Base-by-base conservation (phyloP, 176 grass and related monocot genomes). In the Avena insularis region DNA sequence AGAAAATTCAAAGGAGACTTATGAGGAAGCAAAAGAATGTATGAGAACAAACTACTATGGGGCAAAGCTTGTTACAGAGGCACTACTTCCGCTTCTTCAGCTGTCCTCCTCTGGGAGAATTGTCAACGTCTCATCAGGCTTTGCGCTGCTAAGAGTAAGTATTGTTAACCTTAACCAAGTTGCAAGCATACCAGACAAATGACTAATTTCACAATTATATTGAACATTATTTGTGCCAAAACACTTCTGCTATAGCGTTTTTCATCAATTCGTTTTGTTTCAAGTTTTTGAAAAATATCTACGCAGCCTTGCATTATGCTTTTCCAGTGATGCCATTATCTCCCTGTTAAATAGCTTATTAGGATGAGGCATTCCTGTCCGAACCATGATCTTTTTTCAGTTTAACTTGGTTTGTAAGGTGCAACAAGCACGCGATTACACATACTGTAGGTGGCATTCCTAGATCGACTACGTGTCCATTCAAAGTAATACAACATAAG, bases 51-150 rank as follows among this genome's bases (percentile, higher is more conserved):
- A 95, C 54, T 95, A 90, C 69, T 86, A 90, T 29, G 93, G 93
- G 17, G 70, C 56, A 20, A 95, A 95, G 70, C 31, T 77, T 60
- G 85, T 92, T 50, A 92, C 90, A 0, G 85, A 86, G 57, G 93
- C 90, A 56, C 60, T 95, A n/a, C 82, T 95, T 88, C 93, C 88
- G 74, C 85, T 92, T 92, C 90, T 92, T 81, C 69, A 56, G 81
- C 29, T 87, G 66, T 95, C 93, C 25, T 51, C 63, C 29, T 86
- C 74, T 12, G 86, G 88, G 36, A 86, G 83, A 78, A 82, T 95
- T 71, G 86, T 92, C 6, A 95, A 95, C 50, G 74, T 95, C 31
- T 95, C 93, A 0, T 92, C 93, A 49, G 55, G 79, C 38, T 80
- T 81, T 78, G 86, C 83, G 17, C 74, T 88, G 5, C 74, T 92